These are phyloP conservation scores for Brassica balearica DNA, from an alignment of 441 rosid species.

Conservation along the genomic window DNA sequence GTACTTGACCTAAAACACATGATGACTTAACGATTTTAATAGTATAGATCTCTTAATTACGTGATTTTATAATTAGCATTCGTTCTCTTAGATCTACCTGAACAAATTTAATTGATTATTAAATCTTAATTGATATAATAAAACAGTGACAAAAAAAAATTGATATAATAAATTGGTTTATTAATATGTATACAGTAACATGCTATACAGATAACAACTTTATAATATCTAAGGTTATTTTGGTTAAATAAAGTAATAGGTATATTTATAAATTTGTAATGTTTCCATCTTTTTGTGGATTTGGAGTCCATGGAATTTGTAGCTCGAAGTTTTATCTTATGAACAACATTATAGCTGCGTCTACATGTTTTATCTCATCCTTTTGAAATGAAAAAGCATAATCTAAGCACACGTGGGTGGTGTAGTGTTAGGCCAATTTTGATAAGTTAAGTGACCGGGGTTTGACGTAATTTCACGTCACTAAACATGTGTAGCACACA, in stretches of 20 bases:
- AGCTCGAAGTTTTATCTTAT: background rate
- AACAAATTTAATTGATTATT: constrained; percentile 17
- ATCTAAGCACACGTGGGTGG: background rate
- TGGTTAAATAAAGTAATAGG: background rate
- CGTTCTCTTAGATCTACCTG: constrained; percentile 37
- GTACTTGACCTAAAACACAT: constrained; percentile 34
- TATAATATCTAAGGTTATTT: background rate
- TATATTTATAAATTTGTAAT: background rate
- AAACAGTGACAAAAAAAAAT: too few species aligned
- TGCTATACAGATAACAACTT: constrained; percentile 1
- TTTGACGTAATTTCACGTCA: too few species aligned
- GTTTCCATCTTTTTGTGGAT: background rate
- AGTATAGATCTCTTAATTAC: constrained; percentile 23
- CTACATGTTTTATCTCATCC: background rate
- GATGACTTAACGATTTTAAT: constrained; percentile 15
- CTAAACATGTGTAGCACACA: too few species aligned
- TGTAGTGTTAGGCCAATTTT: too few species aligned
- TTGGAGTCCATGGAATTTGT: background rate
- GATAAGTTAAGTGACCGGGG: too few species aligned
- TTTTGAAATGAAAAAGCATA: background rate
- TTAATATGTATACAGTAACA: constrained; percentile 15
- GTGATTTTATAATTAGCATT: constrained; percentile 23
- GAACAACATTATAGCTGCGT: background rate
- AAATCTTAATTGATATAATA: background rate
- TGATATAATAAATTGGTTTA: constrained; percentile 1